These are phyloP conservation scores for Erysimum cheiranthoides DNA, from an alignment of 345 rosid genomes.

Conservation along the genomic window DNA sequence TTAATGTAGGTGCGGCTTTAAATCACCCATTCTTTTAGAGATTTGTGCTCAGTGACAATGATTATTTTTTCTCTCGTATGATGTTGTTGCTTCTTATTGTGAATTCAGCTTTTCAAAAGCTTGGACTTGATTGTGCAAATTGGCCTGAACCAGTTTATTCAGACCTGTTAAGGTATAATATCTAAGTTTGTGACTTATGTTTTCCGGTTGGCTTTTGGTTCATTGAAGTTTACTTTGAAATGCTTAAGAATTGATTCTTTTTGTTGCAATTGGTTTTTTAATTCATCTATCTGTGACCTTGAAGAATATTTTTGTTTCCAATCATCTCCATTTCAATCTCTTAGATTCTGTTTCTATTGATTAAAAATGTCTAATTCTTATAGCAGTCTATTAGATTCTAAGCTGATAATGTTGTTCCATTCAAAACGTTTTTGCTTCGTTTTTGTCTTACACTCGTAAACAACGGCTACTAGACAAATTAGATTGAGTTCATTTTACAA, in stretches of 20 bases:
- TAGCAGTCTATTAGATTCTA: background rate
- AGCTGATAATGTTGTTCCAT: background rate
- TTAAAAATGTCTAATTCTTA: background rate
- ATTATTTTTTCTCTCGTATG: constrained; percentile 1
- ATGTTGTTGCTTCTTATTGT: constrained; percentile 32
- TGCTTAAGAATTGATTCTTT: background rate
- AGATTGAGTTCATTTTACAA: constrained; percentile 6
- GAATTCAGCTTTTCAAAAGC: constrained; percentile 81
- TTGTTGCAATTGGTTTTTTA: background rate
- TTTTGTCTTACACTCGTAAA: background rate
- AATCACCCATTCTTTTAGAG: constrained; percentile 27
- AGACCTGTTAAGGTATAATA: constrained; percentile 70
- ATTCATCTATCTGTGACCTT: background rate
- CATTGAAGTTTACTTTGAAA: constrained; percentile 10
- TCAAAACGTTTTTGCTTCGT: background rate
- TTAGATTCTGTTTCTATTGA: constrained; percentile 1
- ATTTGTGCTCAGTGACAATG: constrained; percentile 24
- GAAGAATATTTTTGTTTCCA: constrained; percentile 15
- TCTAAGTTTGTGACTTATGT: constrained; percentile 12
- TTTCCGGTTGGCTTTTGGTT: constrained; percentile 12
- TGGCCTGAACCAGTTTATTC: constrained; percentile 86
- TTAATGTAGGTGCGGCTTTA: constrained; percentile 69
- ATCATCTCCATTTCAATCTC: background rate
- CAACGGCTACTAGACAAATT: background rate
- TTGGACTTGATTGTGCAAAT: constrained; percentile 96